Evolutionary conservation across 441 rosid species (phyloP).

Genomic region (Bocquillonia castaneifolia): DNA sequence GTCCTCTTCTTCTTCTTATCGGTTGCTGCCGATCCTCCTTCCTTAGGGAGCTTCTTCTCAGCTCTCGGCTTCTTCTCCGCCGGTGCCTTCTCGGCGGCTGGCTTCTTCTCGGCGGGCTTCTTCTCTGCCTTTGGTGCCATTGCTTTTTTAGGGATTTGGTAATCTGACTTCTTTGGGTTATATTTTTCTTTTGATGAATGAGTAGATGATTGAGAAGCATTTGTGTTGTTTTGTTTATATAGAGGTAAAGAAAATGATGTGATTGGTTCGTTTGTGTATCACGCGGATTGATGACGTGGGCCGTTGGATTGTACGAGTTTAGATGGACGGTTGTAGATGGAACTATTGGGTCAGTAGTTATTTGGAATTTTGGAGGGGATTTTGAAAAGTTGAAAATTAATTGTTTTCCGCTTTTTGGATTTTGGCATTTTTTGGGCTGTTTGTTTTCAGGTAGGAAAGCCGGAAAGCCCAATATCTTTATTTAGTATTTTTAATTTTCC

Average conservation of each 20-base stretch:
- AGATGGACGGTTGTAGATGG: conserved; percentile 15
- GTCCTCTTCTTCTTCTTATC: conserved; percentile 34
- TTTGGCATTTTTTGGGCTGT: too few species aligned
- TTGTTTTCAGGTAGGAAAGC: too few species aligned
- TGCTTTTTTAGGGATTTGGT: neutral
- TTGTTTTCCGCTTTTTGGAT: too few species aligned
- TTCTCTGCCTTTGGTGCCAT: conserved; percentile 28
- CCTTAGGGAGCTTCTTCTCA: conserved; percentile 29
- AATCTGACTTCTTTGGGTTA: neutral
- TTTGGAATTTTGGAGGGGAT: neutral
- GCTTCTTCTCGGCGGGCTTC: conserved; percentile 28
- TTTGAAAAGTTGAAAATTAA: neutral
- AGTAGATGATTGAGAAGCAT: too few species aligned
- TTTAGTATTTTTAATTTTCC: too few species aligned
- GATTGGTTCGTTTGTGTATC: conserved; percentile 16
- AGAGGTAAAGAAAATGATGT: neutral
- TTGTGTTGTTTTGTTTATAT: neutral
- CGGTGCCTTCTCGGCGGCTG: conserved; percentile 26
- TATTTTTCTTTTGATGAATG: neutral
- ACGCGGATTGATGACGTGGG: conserved; percentile 26
- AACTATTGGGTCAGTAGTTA: too few species aligned
- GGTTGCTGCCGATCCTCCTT: conserved; percentile 5
- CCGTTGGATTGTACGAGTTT: neutral
- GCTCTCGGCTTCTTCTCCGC: conserved; percentile 33
- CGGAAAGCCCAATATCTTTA: too few species aligned